Base-by-base conservation (phyloP, 2,329 filamentous ascomycete species). In the Sclerotinia spermophila region DNA sequence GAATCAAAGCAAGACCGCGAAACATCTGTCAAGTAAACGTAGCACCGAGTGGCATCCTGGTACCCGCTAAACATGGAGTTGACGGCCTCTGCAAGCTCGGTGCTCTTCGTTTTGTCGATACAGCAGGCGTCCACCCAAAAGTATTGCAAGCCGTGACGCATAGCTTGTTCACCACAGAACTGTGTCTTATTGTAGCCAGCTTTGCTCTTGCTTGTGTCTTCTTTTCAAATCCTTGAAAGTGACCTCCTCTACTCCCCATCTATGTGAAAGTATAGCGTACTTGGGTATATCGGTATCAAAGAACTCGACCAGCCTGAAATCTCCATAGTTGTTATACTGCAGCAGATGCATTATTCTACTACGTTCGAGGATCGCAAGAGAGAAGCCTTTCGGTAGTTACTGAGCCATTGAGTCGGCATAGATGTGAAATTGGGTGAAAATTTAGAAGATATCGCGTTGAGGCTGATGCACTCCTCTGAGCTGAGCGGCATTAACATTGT, bases 191-290 rank as follows among this genome's bases (percentile, higher is more conserved):
- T 27, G 55, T 72, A 74, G 45, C 72, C 68, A 65, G 69, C 19
- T 48, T 72, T 75, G 21, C 21, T 11, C 38, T 58, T 67, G 2
- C 69, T 48, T 10, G 65, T 69, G 19, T 71, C 66, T 27, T 73
- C n/a, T n/a, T 17, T 42, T 69, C 45, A 75, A 7, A 44, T 74
- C 71, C 55, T 70, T 44, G 27, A 72, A 74, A 19, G 59, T 75
- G 42, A 73, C 72, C 58, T 75, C 73, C 27, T 71, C 71, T 27
- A 7, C 45, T 72, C 70, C 76, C 76, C 75, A 78, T 68, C 59
- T 77, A 68, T 77, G 73, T 15, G 74, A 76, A 64, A 77, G 75
- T 51, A 77, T 78, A 40, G 73, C 75, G 74, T 77, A 77, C 10
- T 66, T 30, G 53, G 76, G 74, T 59, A 75, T 72, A 15, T 72